Percentiles rank a stretch among this genome's conserved stretches.
phyloP scores from a whole-genome alignment of 2,329 filamentous ascomycete species.

The Ceratocystis huliohia region DNA sequence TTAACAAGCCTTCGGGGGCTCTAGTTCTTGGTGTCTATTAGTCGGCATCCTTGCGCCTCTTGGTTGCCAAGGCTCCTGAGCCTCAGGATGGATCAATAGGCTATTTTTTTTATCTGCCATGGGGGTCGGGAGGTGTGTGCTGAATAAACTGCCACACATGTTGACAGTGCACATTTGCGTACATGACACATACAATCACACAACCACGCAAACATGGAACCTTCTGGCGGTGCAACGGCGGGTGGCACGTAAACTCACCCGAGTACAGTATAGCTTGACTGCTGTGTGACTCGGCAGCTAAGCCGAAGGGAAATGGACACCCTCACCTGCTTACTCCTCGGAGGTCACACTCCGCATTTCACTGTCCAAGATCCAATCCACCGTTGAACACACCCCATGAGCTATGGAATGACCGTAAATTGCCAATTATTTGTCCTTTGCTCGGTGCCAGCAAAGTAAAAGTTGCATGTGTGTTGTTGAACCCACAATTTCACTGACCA shows the following conservation, averaged over 20 bases:
- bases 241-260: neutral
- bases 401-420: neutral
- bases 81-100: slow-evolving; percentile 6
- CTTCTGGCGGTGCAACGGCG: neutral
- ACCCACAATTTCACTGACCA: neutral
- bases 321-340: neutral
- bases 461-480: neutral
- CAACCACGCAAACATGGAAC: neutral
- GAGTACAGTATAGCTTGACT: neutral
- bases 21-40: neutral
- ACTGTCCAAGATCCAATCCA: neutral
- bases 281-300: neutral
- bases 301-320: neutral
- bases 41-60: neutral
- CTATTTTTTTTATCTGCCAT: neutral
- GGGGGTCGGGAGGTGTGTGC: neutral
- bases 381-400: neutral
- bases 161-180: neutral
- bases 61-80: neutral
- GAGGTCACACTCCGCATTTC: neutral
- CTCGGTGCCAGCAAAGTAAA: neutral
- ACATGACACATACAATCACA: neutral
- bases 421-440: neutral
- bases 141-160: neutral
- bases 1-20: neutral